phyloP scores from a whole-genome alignment of 2,329 filamentous ascomycete genomes.

The Xylaria sp. region DNA sequence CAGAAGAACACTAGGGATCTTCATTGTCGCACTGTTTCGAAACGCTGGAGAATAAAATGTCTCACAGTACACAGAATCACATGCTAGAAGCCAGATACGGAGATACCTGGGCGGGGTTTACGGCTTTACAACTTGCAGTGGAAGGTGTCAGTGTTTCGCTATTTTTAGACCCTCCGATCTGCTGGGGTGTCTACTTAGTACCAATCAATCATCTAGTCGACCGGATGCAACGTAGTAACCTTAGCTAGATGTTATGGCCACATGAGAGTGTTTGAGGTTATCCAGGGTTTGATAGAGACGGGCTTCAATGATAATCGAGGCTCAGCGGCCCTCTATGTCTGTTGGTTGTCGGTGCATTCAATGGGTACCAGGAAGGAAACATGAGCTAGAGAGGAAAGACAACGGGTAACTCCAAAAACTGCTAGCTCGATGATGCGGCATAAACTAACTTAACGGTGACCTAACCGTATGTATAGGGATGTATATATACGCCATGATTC shows the following conservation, averaged over 20 bases:
- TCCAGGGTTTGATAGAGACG: not conserved
- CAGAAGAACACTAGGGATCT: not conserved
- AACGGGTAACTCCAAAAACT: not conserved
- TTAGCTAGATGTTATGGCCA: not conserved
- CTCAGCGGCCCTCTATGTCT: not conserved
- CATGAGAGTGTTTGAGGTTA: not conserved
- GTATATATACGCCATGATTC: not conserved
- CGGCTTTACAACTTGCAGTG: not conserved
- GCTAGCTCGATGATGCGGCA: not conserved
- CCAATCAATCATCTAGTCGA: not conserved
- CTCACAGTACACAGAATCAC: not conserved
- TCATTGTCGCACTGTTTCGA: not conserved
- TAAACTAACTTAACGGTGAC: not conserved
- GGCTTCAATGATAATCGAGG: not conserved
- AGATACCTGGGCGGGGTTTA: not conserved
- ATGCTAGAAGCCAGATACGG: not conserved
- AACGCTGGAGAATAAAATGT: not conserved
- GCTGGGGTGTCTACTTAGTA: not conserved
- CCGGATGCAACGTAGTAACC: slow-evolving; percentile 8
- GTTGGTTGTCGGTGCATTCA: not conserved
- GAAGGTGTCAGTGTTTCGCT: slow-evolving; percentile 4
- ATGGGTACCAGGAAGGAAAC: too few species aligned
- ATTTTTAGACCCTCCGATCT: slow-evolving; percentile 1
- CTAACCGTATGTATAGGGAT: not conserved
- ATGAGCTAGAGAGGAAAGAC: not conserved